Base-by-base conservation (phyloP, 2,329 filamentous ascomycete genomes). In the Setomelanomma holmii region DNA sequence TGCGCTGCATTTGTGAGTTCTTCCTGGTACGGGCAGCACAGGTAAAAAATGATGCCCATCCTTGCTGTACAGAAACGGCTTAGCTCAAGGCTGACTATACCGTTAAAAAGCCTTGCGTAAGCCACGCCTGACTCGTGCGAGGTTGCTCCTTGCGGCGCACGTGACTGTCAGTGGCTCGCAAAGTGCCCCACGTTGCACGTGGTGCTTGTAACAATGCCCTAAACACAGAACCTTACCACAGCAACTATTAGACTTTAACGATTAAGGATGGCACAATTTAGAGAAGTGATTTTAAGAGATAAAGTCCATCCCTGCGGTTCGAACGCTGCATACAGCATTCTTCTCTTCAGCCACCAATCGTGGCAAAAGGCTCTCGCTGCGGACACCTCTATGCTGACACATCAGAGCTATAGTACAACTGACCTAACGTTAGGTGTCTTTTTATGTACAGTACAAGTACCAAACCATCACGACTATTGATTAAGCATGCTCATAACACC, bases 1-100 rank as follows among this genome's bases (percentile, higher is more conserved):
- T 45, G 30, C 46, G 46, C 41, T 49, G 40, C 24, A 30, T 30
- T 30, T 30, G 24, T 30, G 24, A 30, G 24, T 30, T 30, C 24
- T 30, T 30, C 7, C 12, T 30, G 12, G 24, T 30, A 20, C 24
- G 24, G 24, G 24, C 24, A 30, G 24, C 24, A 30, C 6, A 30
- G 24, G 24, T 30, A 30, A 30, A 30, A 30, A 30, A 30, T 30
- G 24, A 30, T 30, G 24, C 24, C 24, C 24, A 30, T 30, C 24
- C 24, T 30, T 30, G 12, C 24, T 30, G 24, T 30, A 30, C 24
- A 30, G 24, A 30, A 30, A 30, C 24, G 24, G 24, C 24, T 30
- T 30, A 30, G 24, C 24, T 30, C 24, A 30, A 30, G 24, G 24
- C 24, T 30, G 24, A 30, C 24, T 30, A 12, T 30, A 30, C 24